phyloP scores from a whole-genome alignment of 2,329 filamentous ascomycete species.

The Orbilia oligospora region DNA sequence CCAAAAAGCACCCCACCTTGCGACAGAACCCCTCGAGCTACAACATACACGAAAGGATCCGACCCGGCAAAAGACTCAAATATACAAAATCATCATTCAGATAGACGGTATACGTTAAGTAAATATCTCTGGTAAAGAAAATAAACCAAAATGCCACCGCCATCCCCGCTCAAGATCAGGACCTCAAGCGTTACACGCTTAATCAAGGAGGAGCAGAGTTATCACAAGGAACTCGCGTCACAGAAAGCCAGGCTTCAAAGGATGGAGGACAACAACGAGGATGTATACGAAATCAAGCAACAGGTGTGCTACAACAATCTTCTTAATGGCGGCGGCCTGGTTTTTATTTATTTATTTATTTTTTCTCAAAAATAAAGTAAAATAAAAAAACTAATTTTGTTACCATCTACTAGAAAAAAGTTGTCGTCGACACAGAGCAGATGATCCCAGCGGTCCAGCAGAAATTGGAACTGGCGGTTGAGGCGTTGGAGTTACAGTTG shows the following conservation, averaged over 20 bases:
- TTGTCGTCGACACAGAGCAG: slow-evolving; percentile 87
- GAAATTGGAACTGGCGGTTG: slow-evolving; percentile 79
- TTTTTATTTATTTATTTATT: no score
- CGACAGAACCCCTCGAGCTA: slow-evolving; percentile 24
- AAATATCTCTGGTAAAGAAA: neutral
- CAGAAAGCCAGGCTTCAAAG: slow-evolving; percentile 81
- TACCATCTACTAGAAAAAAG: slow-evolving; percentile 74
- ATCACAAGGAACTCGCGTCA: slow-evolving; percentile 85
- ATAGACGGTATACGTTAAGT: neutral
- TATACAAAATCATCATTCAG: neutral
- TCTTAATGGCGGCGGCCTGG: no score
- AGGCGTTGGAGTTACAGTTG: slow-evolving; percentile 81
- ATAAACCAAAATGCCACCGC: slow-evolving; percentile 77
- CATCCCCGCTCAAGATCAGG: slow-evolving; percentile 81
- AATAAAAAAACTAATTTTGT: slow-evolving; percentile 22
- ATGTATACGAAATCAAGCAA: slow-evolving; percentile 85
- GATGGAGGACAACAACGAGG: slow-evolving; percentile 73
- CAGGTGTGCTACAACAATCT: slow-evolving; percentile 79
- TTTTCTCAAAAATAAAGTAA: no score
- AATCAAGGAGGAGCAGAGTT: slow-evolving; percentile 90
- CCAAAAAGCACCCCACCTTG: slow-evolving; percentile 21
- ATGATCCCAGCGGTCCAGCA: slow-evolving; percentile 80
- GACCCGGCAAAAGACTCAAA: no score
- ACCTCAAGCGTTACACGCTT: slow-evolving; percentile 85
- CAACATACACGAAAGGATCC: neutral